Base-by-base conservation (phyloP, 305 asterid genomes). In the Fraxinus albicans region DNA sequence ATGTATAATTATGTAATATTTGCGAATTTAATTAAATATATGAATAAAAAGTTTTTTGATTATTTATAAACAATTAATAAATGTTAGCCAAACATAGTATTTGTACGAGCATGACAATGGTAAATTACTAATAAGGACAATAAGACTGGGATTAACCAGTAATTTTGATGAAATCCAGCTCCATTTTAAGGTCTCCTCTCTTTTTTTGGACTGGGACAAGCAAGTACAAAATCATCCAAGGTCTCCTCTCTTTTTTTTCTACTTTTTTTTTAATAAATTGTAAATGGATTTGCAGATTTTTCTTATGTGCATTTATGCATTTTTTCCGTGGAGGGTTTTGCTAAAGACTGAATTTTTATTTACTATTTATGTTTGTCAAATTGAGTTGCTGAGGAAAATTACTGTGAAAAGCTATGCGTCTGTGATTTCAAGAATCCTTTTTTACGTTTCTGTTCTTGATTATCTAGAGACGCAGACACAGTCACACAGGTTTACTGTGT, bases 181-280 rank as follows among this genome's bases (percentile, higher is more conserved):
- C 34, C 78, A 25, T 29, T 80, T 60, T 63, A 21, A 63, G 27
- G 27, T 25, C 27, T 25, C 27, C 27, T 0, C 27, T 25, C 27
- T 25, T 25, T 25, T 25, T 25, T 25, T 25, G 27, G 27, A 25
- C 27, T 25, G 27, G 27, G 13, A 8, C 72, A 23, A 8, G 73
- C 77, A 29, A 7, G 72, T 21, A 60, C 58, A 36, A 79, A 25
- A 25, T 25, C 27, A 82, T 85, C 65, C 88, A 79, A 55, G 86
- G 88, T 85, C 47, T 47, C 29, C 15, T 36, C 6, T 34, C 15
- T 63, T 38, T 23, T 10, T 6, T 0, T 31, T 53, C 4, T 34
- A 25, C 27, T 2, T 25, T 65, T 8, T 23, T 65, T 1, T 5
- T 6, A 2, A 21, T 8, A 23, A 65, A 65, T 23, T 23, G 33